A percentile compares a stretch with the other conserved stretches of the same genome.
Evolutionary conservation across 2,329 filamentous ascomycete genomes (phyloP).

Genomic region (Aphanoascus verrucosus): DNA sequence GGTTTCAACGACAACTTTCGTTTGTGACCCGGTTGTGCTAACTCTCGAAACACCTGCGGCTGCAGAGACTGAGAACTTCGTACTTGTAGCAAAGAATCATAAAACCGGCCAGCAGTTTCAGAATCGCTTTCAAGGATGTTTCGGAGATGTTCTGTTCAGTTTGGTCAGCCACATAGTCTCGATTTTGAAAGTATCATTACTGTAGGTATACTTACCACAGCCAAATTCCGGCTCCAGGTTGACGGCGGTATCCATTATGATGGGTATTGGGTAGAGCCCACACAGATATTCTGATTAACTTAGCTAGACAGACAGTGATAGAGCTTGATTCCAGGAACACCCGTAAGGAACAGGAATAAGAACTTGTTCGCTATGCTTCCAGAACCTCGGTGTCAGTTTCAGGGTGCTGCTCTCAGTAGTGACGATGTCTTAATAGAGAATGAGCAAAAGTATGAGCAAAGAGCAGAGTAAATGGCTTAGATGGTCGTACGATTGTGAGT

Average conservation of each 20-base stretch:
- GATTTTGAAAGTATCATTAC: background rate
- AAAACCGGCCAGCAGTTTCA: slow-evolving; percentile 28
- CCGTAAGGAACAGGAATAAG: too few relatives aligned
- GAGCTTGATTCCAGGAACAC: background rate
- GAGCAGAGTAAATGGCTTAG: too few relatives aligned
- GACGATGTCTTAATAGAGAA: too few relatives aligned
- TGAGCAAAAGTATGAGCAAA: too few relatives aligned
- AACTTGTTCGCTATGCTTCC: too few relatives aligned
- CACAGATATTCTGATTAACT: background rate
- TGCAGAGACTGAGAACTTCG: slow-evolving; percentile 24
- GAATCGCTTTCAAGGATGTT: slow-evolving; percentile 25
- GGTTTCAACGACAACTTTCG: slow-evolving; percentile 27
- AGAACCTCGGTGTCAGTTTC: too few relatives aligned
- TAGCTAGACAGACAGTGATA: background rate
- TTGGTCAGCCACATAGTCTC: background rate
- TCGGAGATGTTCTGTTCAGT: slow-evolving; percentile 30
- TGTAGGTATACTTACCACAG: slow-evolving; percentile 31
- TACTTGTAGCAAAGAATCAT: slow-evolving; percentile 25
- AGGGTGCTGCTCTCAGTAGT: too few relatives aligned
- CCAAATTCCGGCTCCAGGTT: slow-evolving; percentile 28
- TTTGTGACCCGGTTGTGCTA: slow-evolving; percentile 18
- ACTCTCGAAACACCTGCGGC: slow-evolving; percentile 19
- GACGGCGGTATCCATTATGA: background rate
- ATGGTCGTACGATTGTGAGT: too few relatives aligned
- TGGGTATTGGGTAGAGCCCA: background rate